Evolutionary conservation across 768 basidiomycete species (phyloP), one percentile per base, ranked within the genome.

Genomic region (Mrakia hoshinonis): DNA sequence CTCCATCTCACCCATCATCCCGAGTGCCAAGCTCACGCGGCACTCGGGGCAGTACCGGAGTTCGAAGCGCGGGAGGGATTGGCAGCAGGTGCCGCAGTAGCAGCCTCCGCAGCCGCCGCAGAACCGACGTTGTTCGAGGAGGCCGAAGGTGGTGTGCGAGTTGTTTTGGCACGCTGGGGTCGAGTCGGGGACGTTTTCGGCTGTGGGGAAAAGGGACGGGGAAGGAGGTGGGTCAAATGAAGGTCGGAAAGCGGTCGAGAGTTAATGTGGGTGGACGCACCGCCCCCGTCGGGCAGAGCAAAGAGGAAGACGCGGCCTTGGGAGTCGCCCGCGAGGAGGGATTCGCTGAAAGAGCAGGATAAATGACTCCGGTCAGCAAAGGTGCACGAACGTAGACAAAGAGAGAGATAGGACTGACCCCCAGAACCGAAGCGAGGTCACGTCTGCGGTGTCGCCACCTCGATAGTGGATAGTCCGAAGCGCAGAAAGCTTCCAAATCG

Each of bases 381-480:
- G 1, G 10, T 52, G 26, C n/a, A 24, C 22, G 9, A 64, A 22
- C 26, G 20, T 29, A 36, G 34, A n/a, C 2, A n/a, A 20, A 39
- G 18, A 22, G 13, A n/a, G n/a, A n/a, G n/a, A n/a, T n/a, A n/a
- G n/a, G n/a, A 78, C 81, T 74, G 67, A 91, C 92, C 89, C 90
- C 29, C 88, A 81, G 75, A 95, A 95, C 75, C 84, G 85, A 75
- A 96, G 81, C n/a, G 90, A 86, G 0, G 87, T 91, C 64, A 93
- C 83, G 29, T 84, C 82, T 22, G 87, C 85, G 0, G 82, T 77
- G 38, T 84, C 81, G 80, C 81, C 22, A 77, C 77, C 67, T 73
- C 81, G 79, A 75, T 85, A 82, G 67, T 87, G 85, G 83, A 94
- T 83, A 70, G 83, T 84, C 74, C 88, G 82, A 69, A 91, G 80